Conservation (phyloP, 2,329 filamentous ascomycete species). For the Coniochaeta pulveracea region DNA sequence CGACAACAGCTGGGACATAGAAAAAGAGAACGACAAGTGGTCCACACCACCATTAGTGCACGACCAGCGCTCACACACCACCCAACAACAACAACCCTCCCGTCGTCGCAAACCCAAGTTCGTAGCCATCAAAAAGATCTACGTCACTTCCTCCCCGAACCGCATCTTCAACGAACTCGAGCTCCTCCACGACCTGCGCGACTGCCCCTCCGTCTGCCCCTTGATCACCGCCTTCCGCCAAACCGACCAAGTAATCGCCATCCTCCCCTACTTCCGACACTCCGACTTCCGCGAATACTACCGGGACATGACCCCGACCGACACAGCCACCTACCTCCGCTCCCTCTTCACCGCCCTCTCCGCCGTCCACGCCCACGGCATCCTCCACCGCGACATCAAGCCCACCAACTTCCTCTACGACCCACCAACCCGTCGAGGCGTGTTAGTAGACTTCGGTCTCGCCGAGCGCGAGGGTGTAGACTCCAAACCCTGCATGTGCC, state of each 20-base stretch:
- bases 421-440: constrained; percentile 65
- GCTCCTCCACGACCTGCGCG: constrained; percentile 74
- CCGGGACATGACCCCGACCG: constrained; percentile 71
- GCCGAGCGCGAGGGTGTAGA: constrained; percentile 76
- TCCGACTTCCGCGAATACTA: constrained; percentile 94
- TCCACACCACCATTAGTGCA: constrained; percentile 46
- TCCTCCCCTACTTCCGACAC: constrained; percentile 92
- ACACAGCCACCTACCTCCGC: constrained; percentile 83
- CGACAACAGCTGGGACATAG: constrained; percentile 78
- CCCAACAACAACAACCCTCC: constrained; percentile 16
- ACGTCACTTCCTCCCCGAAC: constrained; percentile 88
- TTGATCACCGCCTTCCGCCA: constrained; percentile 94
- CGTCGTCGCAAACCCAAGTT: constrained; percentile 52
- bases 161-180: constrained; percentile 96
- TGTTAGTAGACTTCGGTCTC: constrained; percentile 97
- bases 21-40: constrained; percentile 55
- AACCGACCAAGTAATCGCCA: constrained; percentile 87
- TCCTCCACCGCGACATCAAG: constrained; percentile 93
- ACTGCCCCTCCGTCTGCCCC: constrained; percentile 79
- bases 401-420: constrained; percentile 97
- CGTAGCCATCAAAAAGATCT: constrained; percentile 98
- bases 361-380: constrained; percentile 72
- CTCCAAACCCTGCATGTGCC: constrained; percentile 71
- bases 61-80: constrained; percentile 3
- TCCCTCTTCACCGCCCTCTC: constrained; percentile 78